Evolutionary conservation across 1,284 basidiomycete species (phyloP).

Genomic region (Cerioporus squamosus): DNA sequence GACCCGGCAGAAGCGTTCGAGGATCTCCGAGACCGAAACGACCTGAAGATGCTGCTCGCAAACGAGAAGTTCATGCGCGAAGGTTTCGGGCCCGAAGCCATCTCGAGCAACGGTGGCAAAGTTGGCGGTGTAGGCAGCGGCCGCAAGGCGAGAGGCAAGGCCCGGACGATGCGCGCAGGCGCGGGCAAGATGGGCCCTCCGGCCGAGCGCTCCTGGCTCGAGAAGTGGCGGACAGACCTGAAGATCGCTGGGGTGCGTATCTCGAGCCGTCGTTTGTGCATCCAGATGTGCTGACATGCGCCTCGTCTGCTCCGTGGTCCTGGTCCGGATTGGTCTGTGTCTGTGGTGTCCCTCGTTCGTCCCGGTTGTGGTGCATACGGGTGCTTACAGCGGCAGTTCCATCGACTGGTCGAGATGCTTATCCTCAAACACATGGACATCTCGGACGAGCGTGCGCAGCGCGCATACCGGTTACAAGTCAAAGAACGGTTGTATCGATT

Average conservation of each 20-base stretch:
- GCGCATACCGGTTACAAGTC: slow-evolving; percentile 82
- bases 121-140: slow-evolving; percentile 44
- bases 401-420: slow-evolving; percentile 92
- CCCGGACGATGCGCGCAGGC: slow-evolving; percentile 51
- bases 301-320: slow-evolving; percentile 4
- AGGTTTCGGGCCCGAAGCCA: slow-evolving; percentile 53
- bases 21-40: slow-evolving; percentile 91
- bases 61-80: slow-evolving; percentile 70
- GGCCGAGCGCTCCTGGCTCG: slow-evolving; percentile 78
- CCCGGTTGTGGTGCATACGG: slow-evolving; percentile 12
- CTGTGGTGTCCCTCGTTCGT: background rate
- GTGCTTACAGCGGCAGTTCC: slow-evolving; percentile 82
- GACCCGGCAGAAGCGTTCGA: slow-evolving; percentile 97
- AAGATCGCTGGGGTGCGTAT: slow-evolving; percentile 86
- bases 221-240: slow-evolving; percentile 77
- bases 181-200: slow-evolving; percentile 79
- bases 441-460: slow-evolving; percentile 56
- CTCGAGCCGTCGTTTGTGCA: background rate
- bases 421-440: slow-evolving; percentile 76
- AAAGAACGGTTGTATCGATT: slow-evolving; percentile 94
- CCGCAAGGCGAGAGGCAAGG: slow-evolving; percentile 61
- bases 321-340: background rate
- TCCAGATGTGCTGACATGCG: slow-evolving; percentile 3
- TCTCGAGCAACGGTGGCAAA: slow-evolving; percentile 49
- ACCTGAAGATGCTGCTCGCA: slow-evolving; percentile 81